Conservation (phyloP, 108 stramenopile species). For the Fistulifera pelliculosa region DNA sequence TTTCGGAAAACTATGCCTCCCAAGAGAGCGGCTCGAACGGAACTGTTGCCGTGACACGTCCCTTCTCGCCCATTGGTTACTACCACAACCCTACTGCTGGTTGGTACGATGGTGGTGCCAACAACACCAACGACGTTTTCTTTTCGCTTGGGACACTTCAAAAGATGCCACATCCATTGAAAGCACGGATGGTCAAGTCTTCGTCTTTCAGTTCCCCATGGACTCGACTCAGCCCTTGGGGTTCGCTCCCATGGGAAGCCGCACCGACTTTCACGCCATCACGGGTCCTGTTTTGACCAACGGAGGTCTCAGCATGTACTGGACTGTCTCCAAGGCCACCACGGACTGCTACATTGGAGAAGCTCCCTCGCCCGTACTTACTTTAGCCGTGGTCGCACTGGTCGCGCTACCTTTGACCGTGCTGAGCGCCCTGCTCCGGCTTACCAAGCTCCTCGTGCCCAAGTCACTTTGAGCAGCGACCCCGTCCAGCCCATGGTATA, state of each 20-base stretch:
- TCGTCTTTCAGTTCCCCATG: slow-evolving; percentile 25
- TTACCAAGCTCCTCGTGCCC: slow-evolving; percentile 1
- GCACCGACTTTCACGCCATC: slow-evolving; percentile 12
- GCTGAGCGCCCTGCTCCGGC: slow-evolving; percentile 6
- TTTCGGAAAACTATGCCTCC: neutral
- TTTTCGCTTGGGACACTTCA: slow-evolving; percentile 11
- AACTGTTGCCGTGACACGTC: neutral
- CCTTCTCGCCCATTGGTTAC: slow-evolving; percentile 26
- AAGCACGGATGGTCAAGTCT: slow-evolving; percentile 7
- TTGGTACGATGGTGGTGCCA: slow-evolving; percentile 21
- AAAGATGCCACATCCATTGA: neutral
- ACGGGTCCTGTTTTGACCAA: slow-evolving; percentile 15
- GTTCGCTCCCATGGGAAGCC: neutral
- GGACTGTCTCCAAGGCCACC: slow-evolving; percentile 10
- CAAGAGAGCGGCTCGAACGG: neutral
- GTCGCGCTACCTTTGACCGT: slow-evolving; percentile 1
- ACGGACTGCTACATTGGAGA: slow-evolving; percentile 13
- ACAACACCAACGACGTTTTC: slow-evolving; percentile 18
- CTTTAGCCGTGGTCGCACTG: slow-evolving; percentile 13
- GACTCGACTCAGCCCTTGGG: neutral
- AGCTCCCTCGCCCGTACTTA: slow-evolving; percentile 5
- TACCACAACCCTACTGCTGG: slow-evolving; percentile 31
- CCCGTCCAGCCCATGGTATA: slow-evolving; percentile 10
- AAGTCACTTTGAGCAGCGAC: slow-evolving; percentile 8
- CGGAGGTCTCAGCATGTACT: slow-evolving; percentile 13